phyloP scores from a whole-genome alignment of 1,284 basidiomycete genomes.

The Bondarzewia mesenterica region DNA sequence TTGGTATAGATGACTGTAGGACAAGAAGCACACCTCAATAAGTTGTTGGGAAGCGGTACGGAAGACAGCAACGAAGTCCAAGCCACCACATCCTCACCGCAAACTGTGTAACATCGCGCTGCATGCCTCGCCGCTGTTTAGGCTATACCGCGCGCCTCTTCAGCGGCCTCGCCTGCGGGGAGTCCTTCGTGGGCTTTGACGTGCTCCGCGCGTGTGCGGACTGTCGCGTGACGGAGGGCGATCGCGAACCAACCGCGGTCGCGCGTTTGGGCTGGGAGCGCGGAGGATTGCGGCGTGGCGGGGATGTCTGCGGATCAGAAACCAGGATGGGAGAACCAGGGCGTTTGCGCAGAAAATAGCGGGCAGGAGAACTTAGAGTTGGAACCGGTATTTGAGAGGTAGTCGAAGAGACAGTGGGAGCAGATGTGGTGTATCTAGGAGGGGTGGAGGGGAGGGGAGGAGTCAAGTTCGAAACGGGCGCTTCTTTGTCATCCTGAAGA shows the following conservation, averaged over 20 bases:
- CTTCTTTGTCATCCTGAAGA: no score
- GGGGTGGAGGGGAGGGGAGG: background rate
- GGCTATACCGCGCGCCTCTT: constrained; percentile 4
- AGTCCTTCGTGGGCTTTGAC: constrained; percentile 2
- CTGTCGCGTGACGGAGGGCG: constrained; percentile 7
- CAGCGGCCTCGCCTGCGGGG: constrained; percentile 7
- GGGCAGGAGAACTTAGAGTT: constrained; percentile 1
- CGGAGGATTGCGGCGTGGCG: background rate
- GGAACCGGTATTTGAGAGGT: background rate
- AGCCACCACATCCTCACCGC: no score
- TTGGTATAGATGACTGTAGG: no score
- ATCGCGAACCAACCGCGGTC: background rate
- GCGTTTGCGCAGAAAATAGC: constrained; percentile 13
- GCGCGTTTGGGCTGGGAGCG: background rate
- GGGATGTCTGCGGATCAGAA: constrained; percentile 2
- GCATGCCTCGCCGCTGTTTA: no score
- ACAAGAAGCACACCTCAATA: background rate
- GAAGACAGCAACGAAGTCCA: no score
- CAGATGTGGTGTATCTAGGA: background rate
- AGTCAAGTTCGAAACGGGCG: no score
- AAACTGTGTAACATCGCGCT: no score
- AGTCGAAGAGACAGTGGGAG: background rate
- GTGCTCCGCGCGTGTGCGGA: constrained; percentile 8
- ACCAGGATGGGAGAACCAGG: background rate
- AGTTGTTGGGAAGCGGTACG: background rate